These are phyloP conservation scores for Clavulina sp. DNA, from an alignment of 768 basidiomycete species.

Conservation along the genomic window DNA sequence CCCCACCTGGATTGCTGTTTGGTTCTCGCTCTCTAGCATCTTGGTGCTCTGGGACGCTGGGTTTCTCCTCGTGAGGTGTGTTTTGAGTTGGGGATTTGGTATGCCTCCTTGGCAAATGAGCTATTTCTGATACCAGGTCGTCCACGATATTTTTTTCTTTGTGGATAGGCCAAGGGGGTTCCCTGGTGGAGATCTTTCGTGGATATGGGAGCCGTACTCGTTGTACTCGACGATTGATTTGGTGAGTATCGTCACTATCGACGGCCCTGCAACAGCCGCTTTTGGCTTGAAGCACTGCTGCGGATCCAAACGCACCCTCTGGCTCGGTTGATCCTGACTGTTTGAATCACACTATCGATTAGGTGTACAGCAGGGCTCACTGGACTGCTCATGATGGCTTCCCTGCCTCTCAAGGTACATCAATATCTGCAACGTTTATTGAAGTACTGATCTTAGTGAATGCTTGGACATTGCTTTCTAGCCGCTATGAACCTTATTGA, in stretches of 20 bases:
- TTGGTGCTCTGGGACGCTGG: conserved; percentile 62
- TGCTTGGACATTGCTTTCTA: conserved; percentile 17
- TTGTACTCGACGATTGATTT: conserved; percentile 51
- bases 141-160: too few relatives aligned
- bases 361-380: conserved; percentile 61
- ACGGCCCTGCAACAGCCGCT: too few relatives aligned
- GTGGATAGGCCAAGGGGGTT: conserved; percentile 78
- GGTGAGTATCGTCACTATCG: conserved; percentile 16
- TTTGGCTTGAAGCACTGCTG: too few relatives aligned
- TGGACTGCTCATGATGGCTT: conserved; percentile 57
- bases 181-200: conserved; percentile 74
- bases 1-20: conserved; percentile 16
- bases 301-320: too few relatives aligned
- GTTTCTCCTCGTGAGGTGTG: conserved; percentile 69
- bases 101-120: neutral
- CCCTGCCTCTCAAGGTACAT: conserved; percentile 66
- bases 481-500: conserved; percentile 69
- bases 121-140: neutral
- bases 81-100: conserved; percentile 12
- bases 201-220: conserved; percentile 78
- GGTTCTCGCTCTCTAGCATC: conserved; percentile 49
- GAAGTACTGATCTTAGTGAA: too few relatives aligned
- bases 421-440: neutral
- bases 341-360: conserved; percentile 9
- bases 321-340: neutral